These are phyloP conservation scores for Mikania micrantha DNA, from an alignment of 129 eudicot genomes.

Conservation along the genomic window DNA sequence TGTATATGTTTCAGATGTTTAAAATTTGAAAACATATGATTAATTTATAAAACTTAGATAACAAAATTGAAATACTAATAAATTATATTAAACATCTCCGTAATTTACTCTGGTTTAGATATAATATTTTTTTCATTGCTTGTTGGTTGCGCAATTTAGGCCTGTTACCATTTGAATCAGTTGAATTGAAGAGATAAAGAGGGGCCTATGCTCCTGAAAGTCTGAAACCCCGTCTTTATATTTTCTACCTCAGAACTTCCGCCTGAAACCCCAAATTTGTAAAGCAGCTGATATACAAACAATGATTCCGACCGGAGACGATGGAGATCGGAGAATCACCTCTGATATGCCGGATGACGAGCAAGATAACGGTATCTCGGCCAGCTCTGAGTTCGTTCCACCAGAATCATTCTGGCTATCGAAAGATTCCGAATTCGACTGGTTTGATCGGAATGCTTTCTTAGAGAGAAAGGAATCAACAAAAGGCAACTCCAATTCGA, in stretches of 20 bases:
- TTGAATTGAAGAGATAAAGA: background rate
- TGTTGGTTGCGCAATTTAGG: background rate
- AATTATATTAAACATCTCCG: too few species aligned
- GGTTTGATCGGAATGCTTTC: constrained; percentile 77
- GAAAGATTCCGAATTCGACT: constrained; percentile 76
- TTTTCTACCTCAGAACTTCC: background rate
- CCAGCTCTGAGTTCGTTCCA: constrained; percentile 37
- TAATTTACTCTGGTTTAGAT: background rate
- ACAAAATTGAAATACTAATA: too few species aligned
- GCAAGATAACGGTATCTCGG: constrained; percentile 19
- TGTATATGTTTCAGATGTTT: too few species aligned
- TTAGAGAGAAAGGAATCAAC: constrained; percentile 72
- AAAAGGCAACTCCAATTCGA: constrained; percentile 36
- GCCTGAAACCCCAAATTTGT: background rate
- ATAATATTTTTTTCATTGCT: background rate
- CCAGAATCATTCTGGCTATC: constrained; percentile 90
- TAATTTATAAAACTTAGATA: too few species aligned
- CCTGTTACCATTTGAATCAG: constrained; percentile 9
- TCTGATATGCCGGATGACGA: constrained; percentile 13
- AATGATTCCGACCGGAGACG: background rate
- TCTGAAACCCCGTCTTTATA: constrained; percentile 15
- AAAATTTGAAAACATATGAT: too few species aligned
- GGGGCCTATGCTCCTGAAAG: background rate
- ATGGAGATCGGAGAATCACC: constrained; percentile 3
- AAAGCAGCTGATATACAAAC: background rate